phyloP scores from a whole-genome alignment of 352 stramenopile species.

The Phytophthora hibernalis region DNA sequence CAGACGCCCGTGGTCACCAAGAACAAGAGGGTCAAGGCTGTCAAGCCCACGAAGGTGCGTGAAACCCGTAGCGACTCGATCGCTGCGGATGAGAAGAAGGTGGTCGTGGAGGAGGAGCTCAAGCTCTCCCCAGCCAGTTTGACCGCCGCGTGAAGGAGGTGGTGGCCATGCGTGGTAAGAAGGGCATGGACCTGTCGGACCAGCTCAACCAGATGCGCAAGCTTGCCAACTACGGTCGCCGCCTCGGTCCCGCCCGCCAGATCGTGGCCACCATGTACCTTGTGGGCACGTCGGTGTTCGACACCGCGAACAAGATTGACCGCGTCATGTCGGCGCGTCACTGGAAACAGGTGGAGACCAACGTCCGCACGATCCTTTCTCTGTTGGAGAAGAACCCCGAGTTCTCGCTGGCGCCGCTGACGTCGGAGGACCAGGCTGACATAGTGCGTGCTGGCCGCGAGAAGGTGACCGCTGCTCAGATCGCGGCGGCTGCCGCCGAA shows the following conservation, averaged over 20 bases:
- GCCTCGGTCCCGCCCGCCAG: constrained; percentile 77
- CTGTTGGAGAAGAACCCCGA: constrained; percentile 87
- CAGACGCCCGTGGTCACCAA: constrained; percentile 79
- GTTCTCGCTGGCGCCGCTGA: constrained; percentile 74
- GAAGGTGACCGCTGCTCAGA: constrained; percentile 74
- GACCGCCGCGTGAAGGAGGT: constrained; percentile 88
- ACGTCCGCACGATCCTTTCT: constrained; percentile 72
- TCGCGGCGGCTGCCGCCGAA: constrained; percentile 40
- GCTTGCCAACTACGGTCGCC: constrained; percentile 81
- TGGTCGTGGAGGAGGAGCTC: constrained; percentile 75
- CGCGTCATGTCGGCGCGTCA: constrained; percentile 81
- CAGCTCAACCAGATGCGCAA: constrained; percentile 78
- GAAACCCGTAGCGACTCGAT: constrained; percentile 67
- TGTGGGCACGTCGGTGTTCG: constrained; percentile 82
- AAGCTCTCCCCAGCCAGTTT: constrained; percentile 85
- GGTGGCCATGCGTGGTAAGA: constrained; percentile 85
- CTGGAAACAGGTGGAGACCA: constrained; percentile 77
- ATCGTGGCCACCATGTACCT: constrained; percentile 86
- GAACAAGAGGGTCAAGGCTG: constrained; percentile 52
- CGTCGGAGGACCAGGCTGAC: constrained; percentile 88
- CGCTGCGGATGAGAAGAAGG: constrained; percentile 56
- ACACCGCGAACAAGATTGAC: constrained; percentile 87
- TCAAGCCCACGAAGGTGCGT: constrained; percentile 47
- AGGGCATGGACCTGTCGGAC: constrained; percentile 76
- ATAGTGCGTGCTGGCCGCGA: constrained; percentile 76